Evolutionary conservation across 2,329 filamentous ascomycete species (phyloP), one percentile per base, ranked within the genome.

Genomic region (Fusarium nelsonii): DNA sequence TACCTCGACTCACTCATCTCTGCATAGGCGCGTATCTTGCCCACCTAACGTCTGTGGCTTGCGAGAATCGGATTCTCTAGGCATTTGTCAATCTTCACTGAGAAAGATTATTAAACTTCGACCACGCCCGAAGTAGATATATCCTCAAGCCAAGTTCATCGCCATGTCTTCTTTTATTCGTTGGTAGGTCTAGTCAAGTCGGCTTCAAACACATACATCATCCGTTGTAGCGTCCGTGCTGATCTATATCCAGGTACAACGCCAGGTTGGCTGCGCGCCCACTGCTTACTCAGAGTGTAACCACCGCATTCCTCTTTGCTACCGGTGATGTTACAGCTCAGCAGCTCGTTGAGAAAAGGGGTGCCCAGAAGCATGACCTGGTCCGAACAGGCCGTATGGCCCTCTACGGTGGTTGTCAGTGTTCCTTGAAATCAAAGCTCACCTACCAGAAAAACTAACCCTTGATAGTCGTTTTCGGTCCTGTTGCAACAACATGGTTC

Each of bases 271-370:
- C 91, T 73, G 87, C 89, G 75, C 88, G 92, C 77, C 95, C 95
- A 63, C 84, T 98, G 73, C 88, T 97, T 76, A 98, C 95, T 12
- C 93, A 97, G 84, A 92, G 91, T 78, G 83, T 97, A 74, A 97
- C 94, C 58, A 97, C 95, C 39, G 92, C 93, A 49, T 87, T 98
- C 63, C 90, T 99, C 68, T 99, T 98, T 79, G 94, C 92, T 61
- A 92, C 94, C 15, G 96, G 96, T 75, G 96, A 99, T 82, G 85
- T 91, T 64, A 90, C 97, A 71, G 93, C 96, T 37, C 96, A 99
- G 81, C 95, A 98, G 82, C 85, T 89, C 36, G 92, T 99, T 63
- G 95, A 98, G 82, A 90, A 89, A 79, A 90, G 87, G 75, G 94
- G 94, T 18, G 71, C 92, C 28, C 82, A 90, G 72, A 91, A 92